Base-by-base conservation (phyloP, 164 flowering plant genomes). In the Nymphaea thermarum region DNA sequence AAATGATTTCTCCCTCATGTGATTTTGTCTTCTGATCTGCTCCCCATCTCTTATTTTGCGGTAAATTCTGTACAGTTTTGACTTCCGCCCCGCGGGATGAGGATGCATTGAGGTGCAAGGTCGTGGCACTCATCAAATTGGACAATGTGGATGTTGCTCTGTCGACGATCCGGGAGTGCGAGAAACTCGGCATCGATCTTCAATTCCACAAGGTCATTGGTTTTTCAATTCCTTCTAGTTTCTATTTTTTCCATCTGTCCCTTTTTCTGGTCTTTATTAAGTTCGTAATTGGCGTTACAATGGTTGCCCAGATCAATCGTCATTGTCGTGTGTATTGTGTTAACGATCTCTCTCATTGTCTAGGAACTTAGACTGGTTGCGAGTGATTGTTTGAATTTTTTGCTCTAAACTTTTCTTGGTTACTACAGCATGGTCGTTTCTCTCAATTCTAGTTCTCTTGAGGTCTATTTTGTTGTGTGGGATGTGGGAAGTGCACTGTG, bases 91-190 rank as follows among this genome's bases (percentile, higher is more conserved):
- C 93, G 1, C 81, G 83, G 2, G 98, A 91, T 45, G 98, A 88
- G 78, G 97, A 94, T 63, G 98, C 97, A 42, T 60, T 91, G 68
- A 77, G 87, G 7, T 91, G 98, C 75, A 94, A 94, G 72, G 74
- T 94, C 43, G 96, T 90, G 71, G 93, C 91, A 12, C 70, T 89
- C 76, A 81, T 94, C 18, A 87, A 82, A 74, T 80, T 66, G 6
- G 96, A 88, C 68, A 73, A 65, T 3, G 75, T 91, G 43, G 93
- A 88, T 42, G 80, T 72, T 4, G 96, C 97, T 15, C 74, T 94
- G 3, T 77, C 84, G 0, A 66, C 82, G 2, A 84, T 90, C 68
- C 82, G 79, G 8, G 76, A 80, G 14, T 75, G 73, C 5, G 73
- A 78, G 55, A 83, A 73, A 74, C 70, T 72, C 43, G 66, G 83